phyloP scores from a whole-genome alignment of 371 early-diverging fungal genomes.

The Coemansia linderi region DNA sequence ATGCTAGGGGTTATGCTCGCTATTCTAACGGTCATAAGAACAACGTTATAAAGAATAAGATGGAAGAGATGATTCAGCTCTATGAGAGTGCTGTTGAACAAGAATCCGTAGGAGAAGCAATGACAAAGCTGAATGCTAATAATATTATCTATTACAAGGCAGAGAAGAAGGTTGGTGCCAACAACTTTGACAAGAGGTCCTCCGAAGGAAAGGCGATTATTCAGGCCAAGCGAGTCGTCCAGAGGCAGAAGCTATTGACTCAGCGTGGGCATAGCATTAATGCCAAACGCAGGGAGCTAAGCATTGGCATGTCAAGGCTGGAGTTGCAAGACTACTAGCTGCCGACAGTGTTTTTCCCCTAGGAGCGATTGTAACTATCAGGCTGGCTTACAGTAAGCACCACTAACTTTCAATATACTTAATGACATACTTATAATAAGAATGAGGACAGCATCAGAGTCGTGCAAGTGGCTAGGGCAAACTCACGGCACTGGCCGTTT shows the following conservation, averaged over 20 bases:
- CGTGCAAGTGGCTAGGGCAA: background rate
- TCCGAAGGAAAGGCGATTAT: constrained; percentile 2
- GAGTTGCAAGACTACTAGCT: background rate
- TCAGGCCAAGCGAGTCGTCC: background rate
- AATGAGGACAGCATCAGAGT: background rate
- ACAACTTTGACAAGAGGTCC: background rate
- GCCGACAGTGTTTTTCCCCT: background rate
- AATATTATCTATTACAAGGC: background rate
- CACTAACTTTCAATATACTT: background rate
- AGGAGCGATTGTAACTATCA: background rate
- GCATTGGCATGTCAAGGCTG: background rate
- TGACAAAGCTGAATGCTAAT: background rate
- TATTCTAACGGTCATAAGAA: background rate
- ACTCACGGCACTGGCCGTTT: background rate
- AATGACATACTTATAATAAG: background rate
- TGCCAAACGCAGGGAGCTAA: background rate
- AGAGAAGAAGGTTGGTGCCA: background rate
- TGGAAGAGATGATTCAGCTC: background rate
- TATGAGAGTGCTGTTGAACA: background rate
- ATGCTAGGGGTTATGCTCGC: background rate
- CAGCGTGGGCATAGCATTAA: background rate
- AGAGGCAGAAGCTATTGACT: background rate
- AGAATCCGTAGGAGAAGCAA: background rate
- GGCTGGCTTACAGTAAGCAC: background rate
- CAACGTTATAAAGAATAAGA: background rate